Percentiles rank a stretch among this genome's conserved stretches.
phyloP scores from a whole-genome alignment of 1,139 yeast genomes.

The Debaryomyces sp. region DNA sequence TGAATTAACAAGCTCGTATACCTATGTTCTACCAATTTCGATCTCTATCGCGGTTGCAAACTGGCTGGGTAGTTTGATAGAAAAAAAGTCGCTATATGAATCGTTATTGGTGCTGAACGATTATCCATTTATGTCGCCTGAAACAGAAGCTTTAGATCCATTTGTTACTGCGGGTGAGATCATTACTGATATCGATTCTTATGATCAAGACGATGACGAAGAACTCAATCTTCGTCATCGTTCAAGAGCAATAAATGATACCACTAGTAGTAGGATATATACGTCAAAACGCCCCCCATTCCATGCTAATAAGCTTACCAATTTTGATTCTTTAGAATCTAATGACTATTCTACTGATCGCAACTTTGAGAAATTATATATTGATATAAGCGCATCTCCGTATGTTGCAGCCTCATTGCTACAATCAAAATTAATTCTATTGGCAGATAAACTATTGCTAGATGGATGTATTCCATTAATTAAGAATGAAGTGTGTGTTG shows the following conservation, averaged over 20 bases:
- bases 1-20: conserved; percentile 62
- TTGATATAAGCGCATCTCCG: conserved; percentile 44
- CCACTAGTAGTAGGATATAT: background rate
- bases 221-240: background rate
- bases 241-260: background rate
- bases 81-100: conserved; percentile 57
- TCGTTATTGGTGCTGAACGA: conserved; percentile 51
- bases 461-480: conserved; percentile 62
- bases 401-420: conserved; percentile 36
- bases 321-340: background rate
- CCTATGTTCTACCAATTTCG: conserved; percentile 62
- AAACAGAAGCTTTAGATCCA: conserved; percentile 42
- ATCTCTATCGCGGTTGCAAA: conserved; percentile 60
- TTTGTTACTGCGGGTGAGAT: conserved; percentile 29
- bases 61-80: conserved; percentile 59
- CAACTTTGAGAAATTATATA: conserved; percentile 21
- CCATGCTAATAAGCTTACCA: background rate
- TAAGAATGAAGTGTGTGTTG: conserved; percentile 41
- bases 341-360: background rate
- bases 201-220: conserved; percentile 1
- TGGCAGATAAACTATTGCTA: conserved; percentile 45
- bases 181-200: conserved; percentile 13
- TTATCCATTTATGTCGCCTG: conserved; percentile 55
- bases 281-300: background rate
- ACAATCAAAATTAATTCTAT: conserved; percentile 33